Evolutionary conservation across 352 stramenopile species (phyloP), one percentile per base, ranked within the genome.

Genomic region (Saprolegnia parasitica): DNA sequence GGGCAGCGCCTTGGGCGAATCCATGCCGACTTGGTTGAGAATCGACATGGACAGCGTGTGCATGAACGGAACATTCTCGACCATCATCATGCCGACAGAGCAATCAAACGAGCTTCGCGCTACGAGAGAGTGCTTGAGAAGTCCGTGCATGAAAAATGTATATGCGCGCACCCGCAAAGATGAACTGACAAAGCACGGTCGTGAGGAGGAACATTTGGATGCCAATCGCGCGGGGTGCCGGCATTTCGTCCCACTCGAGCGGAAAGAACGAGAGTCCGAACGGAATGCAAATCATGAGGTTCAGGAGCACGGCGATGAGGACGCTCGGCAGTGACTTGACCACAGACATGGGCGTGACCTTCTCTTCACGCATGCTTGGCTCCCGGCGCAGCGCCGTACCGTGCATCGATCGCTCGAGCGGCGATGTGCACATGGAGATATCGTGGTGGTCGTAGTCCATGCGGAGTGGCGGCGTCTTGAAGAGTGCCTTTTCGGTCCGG

Each of bases 51-150:
- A 87, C 37, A 98, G 79, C 9, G 86, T 88, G 75, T 97, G 90
- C 81, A 95, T 96, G 77, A 98, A 98, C 24, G 95, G 95, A 57
- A 98, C 88, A 74, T 98, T 98, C 75, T 98, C 95, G 40, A 98
- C 90, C 93, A 98, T 98, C 86, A 98, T 96, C 73, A 90, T 87
- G 66, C 81, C 82, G 62, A 93, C 85, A 0, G 81, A 72, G 11
- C 84, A 80, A 56, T 90, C 79, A 56, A 93, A 93, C 23, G 84
- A 87, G 71, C 84, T 93, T 20, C 56, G 56, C 24, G 37, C 56
- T 65, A 50, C 10, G 40, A 45, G 16, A 63, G 18, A 35, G 26
- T 8, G 11, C n/a, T n/a, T n/a, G 2, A 45, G 55, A 39, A n/a
- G 4, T 40, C 21, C 21, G 29, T 35, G 29, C 2, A 35, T 5